Evolutionary conservation across 148 eudicot species (phyloP).

Genomic region (Rhododendron simsii): DNA sequence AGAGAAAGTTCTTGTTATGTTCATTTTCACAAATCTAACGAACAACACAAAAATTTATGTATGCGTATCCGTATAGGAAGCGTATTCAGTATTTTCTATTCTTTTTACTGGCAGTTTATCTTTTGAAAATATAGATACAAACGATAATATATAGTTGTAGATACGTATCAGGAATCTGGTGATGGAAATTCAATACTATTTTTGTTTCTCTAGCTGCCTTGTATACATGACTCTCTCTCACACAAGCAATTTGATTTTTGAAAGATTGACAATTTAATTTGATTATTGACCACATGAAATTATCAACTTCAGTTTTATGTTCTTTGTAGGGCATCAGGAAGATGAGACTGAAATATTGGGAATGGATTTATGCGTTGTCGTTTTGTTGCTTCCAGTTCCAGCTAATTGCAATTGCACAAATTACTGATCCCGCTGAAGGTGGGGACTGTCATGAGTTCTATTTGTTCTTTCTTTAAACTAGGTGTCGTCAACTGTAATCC

Average conservation of each 20-base stretch:
- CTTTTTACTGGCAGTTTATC: neutral
- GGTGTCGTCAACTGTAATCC: neutral
- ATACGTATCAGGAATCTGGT: neutral
- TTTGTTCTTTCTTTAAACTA: neutral
- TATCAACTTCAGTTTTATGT: neutral
- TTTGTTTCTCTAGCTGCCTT: neutral
- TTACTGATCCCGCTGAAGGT: constrained; percentile 66
- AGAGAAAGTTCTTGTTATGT: neutral
- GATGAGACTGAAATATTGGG: constrained; percentile 13
- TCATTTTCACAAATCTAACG: neutral
- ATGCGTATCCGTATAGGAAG: neutral
- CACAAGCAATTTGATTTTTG: neutral
- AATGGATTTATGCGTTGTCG: constrained; percentile 10
- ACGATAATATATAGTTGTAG: neutral
- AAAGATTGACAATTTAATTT: neutral
- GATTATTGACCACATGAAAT: neutral
- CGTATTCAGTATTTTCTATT: neutral
- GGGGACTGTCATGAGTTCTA: neutral
- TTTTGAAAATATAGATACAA: neutral
- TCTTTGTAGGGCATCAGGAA: constrained; percentile 8
- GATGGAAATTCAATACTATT: neutral
- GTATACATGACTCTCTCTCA: neutral
- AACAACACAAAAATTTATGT: neutral
- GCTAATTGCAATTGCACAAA: constrained; percentile 27
- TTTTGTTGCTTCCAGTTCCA: constrained; percentile 23